Conservation (phyloP, 164 flowering plant genomes). For the Stephania japonica region DNA sequence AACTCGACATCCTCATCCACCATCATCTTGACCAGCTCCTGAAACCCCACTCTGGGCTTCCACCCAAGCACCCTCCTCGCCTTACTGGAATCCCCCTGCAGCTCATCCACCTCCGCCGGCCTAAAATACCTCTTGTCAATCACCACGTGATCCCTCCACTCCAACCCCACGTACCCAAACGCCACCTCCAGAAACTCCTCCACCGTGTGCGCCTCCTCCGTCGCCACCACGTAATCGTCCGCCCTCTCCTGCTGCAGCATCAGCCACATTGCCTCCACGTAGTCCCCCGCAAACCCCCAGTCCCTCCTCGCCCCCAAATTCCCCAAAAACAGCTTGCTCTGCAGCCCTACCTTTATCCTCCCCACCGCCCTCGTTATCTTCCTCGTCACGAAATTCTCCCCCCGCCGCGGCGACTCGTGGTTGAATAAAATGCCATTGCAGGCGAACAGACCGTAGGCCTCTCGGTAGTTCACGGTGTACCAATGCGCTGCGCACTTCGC, state of each 20-base stretch:
- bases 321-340: conserved; percentile 84
- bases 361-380: conserved; percentile 93
- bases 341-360: conserved; percentile 78
- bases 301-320: conserved; percentile 80
- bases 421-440: conserved; percentile 90
- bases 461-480: conserved; percentile 94
- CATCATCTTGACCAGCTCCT: too few relatives aligned
- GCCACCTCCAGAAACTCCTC: conserved; percentile 83
- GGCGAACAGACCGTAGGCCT: conserved; percentile 84
- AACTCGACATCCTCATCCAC: too few relatives aligned
- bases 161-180: conserved; percentile 85
- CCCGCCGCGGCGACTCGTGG: conserved; percentile 84
- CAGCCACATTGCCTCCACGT: conserved; percentile 99
- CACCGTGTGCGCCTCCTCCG: conserved; percentile 89
- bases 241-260: conserved; percentile 96
- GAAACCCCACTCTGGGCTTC: too few relatives aligned
- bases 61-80: too few relatives aligned
- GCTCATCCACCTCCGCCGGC: conserved; percentile 94
- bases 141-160: conserved; percentile 88
- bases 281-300: conserved; percentile 97
- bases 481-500: conserved; percentile 94
- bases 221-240: conserved; percentile 93
- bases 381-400: conserved; percentile 90
- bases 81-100: too few relatives aligned
- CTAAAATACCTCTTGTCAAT: conserved; percentile 90